Evolutionary conservation across 2,329 filamentous ascomycete genomes (phyloP).

Genomic region (Samsoniella hepiali): DNA sequence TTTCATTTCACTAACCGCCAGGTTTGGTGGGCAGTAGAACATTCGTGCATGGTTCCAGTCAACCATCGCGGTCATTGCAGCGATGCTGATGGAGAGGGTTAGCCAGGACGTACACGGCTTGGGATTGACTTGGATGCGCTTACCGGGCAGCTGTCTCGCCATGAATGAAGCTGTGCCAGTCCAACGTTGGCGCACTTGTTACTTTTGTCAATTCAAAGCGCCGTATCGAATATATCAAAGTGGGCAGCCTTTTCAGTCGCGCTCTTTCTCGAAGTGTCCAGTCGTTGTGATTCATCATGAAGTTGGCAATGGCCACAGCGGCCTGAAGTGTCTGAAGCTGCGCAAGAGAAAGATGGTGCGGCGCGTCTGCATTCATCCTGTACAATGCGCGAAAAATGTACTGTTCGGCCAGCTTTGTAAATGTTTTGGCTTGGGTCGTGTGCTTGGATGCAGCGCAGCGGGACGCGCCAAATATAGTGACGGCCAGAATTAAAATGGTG

Average conservation of each 20-base stretch:
- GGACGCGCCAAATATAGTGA: neutral
- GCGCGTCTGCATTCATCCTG: neutral
- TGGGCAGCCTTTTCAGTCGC: neutral
- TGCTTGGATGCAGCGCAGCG: neutral
- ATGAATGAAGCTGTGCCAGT: neutral
- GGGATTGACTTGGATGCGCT: neutral
- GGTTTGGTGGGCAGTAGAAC: neutral
- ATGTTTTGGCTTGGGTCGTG: neutral
- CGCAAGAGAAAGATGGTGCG: neutral
- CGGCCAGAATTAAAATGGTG: neutral
- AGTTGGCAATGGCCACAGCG: neutral
- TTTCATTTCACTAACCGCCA: neutral
- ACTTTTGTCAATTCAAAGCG: neutral
- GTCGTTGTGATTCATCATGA: conserved; percentile 10
- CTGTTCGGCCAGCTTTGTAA: neutral
- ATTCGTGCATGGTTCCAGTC: neutral
- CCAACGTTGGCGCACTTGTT: neutral
- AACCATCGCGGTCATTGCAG: neutral
- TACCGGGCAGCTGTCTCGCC: neutral
- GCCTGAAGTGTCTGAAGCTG: neutral
- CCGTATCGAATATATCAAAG: neutral
- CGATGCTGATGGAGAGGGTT: neutral
- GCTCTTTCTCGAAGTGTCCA: neutral
- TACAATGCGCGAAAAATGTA: neutral
- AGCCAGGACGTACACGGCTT: too few species aligned